phyloP scores from a whole-genome alignment of 148 eudicot species.

The Vaccinium corymbosum region DNA sequence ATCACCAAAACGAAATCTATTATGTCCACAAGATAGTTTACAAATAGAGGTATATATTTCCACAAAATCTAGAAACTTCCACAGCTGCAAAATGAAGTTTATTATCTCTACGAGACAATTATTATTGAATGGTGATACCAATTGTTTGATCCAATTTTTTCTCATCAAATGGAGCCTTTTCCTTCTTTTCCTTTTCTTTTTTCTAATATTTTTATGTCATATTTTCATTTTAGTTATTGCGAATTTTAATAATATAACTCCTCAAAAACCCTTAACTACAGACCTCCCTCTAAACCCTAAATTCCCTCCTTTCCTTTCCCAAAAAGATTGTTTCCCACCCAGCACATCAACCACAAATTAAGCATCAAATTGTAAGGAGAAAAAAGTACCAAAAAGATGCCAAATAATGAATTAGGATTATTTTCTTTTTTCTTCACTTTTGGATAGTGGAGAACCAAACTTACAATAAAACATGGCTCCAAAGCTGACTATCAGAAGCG shows the following conservation, averaged over 20 bases:
- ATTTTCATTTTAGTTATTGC: neutral
- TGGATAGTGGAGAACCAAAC: slow-evolving; percentile 10
- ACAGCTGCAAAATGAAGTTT: neutral
- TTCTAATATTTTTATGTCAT: too few species aligned
- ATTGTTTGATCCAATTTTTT: neutral
- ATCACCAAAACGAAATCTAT: neutral
- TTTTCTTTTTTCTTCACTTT: neutral
- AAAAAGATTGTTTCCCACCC: neutral
- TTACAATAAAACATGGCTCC: slow-evolving; percentile 29
- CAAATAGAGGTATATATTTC: neutral
- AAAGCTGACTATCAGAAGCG: slow-evolving; percentile 26
- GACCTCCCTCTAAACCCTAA: neutral
- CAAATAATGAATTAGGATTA: neutral
- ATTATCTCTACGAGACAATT: neutral
- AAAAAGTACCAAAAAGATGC: neutral
- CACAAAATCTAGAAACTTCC: neutral
- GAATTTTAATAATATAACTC: neutral
- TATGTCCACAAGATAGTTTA: neutral
- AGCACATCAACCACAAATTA: neutral
- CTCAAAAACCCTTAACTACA: neutral
- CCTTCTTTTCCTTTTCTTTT: too few species aligned
- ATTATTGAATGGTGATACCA: neutral
- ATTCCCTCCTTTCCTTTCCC: neutral
- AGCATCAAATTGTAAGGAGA: neutral
- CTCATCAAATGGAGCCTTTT: neutral